Evolutionary conservation across 2,329 filamentous ascomycete genomes (phyloP), one percentile per base, ranked within the genome.

Genomic region (Neopestalotiopsis clavispora): DNA sequence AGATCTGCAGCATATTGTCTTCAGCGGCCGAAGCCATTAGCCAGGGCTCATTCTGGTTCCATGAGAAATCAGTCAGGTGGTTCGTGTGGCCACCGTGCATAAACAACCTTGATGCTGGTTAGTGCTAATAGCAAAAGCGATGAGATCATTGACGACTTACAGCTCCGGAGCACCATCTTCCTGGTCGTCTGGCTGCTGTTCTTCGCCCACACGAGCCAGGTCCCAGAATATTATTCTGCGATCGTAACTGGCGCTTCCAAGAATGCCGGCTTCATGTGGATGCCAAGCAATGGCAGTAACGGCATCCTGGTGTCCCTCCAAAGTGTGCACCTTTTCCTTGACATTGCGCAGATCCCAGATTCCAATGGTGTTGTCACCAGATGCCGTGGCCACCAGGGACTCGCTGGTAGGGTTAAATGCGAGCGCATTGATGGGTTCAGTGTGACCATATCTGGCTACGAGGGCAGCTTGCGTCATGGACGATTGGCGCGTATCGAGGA

Each of bases 41-140:
- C 97, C 97, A 99, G 4, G 95, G 95, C 76, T 98, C 94, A 78
- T 97, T 97, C 74, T 90, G 90, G 81, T 99, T 99, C 95, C 95
- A 99, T 82, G 92, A 95, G 78, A 99, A 99, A 81, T 99, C 97
- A 45, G 94, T 94, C 71, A 99, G 90, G 73, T 97, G 92, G 82
- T 98, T 98, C 12, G 96, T 99, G 84, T 99, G 97, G 40, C 96
- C 96, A 70, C 96, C 96, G 77, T 99, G 96, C 95, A 99, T 98
- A 83, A 99, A 99, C 1, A 99, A 84, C 61, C 93, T 94, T 23
- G 69, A 5, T 56, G 66, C 42, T n/a, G 14, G 6, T 45, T 75
- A 67, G 68, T 69, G 45, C 17, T 9, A n/a, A 61, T 14, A 60
- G 13, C 14, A 17, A 3, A 20, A 67, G 23, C 12, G n/a, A 17